Base-by-base conservation (phyloP, 805 yeast species). In the Zygosaccharomyces gambellarensis region DNA sequence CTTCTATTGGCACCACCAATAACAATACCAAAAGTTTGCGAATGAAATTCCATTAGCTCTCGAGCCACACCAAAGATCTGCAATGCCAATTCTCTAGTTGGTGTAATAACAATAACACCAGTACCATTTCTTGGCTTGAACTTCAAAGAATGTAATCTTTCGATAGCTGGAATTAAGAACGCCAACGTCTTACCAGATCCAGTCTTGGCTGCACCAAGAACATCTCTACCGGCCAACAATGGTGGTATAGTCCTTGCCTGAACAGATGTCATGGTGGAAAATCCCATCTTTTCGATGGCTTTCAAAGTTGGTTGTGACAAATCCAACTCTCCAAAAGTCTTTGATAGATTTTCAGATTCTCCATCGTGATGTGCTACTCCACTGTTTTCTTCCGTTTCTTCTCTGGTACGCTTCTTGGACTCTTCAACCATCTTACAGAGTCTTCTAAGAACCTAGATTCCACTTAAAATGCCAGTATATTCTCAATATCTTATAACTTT, bases 151-250 rank as follows among this genome's bases (percentile, higher is more conserved):
- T 90, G 86, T 48, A 94, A 76, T 72, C 90, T 73, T 71, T 94
- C 99, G 56, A 94, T 85, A 29, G 99, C 99, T 11, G 99, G 99
- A 52, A 94, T 79, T 63, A 94, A 74, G 61, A 94, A 94, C 8
- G 99, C 98, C 53, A 95, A 73, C 0, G 99, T 94, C 73, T 94
- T 94, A 67, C 99, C 99, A 1, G 97, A 90, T 47, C 99, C 99
- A 2, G 99, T 94, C 72, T 90, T 92, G 49, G 99, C 99, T n/a
- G 99, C 99, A 58, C 99, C 99, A 47, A 94, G 77, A 19, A 95
- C 98, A 71, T 94, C 99, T 60, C 92, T 81, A 39, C 99, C 99
- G 1, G 98, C 97, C 55, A 95, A 72, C 54, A 94, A 75, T 9
- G 99, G 98, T 5, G 99, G 98, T 48, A 94, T 94, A 10, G 99